Conservation (phyloP, 495 filamentous ascomycete genomes). For the Xylaria sp. region DNA sequence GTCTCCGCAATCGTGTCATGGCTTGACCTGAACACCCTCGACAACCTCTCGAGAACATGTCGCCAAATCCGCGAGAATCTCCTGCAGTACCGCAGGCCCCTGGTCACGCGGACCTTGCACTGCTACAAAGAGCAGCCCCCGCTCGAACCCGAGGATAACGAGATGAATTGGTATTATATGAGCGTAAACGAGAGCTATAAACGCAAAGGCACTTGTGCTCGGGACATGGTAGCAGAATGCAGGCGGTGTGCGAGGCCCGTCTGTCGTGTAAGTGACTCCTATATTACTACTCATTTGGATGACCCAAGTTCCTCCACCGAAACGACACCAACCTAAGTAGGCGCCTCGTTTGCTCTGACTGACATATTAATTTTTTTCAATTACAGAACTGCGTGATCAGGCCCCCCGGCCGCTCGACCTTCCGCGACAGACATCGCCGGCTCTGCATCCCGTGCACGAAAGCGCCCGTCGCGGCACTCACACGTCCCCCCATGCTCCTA, state of each 20-base stretch:
- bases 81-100: slow-evolving; percentile 73
- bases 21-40: slow-evolving; percentile 85
- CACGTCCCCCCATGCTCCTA: slow-evolving; percentile 40
- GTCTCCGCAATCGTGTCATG: slow-evolving; percentile 73
- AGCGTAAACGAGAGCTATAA: slow-evolving; percentile 49
- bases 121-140: slow-evolving; percentile 73
- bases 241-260: slow-evolving; percentile 76
- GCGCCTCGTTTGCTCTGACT: not conserved
- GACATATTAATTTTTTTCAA: not conserved
- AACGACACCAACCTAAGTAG: not conserved
- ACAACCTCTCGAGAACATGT: slow-evolving; percentile 80
- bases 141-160: slow-evolving; percentile 55
- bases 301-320: not conserved
- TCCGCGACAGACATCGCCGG: slow-evolving; percentile 75
- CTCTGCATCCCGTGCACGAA: slow-evolving; percentile 76
- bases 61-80: slow-evolving; percentile 78
- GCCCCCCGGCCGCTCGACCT: slow-evolving; percentile 64
- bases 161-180: slow-evolving; percentile 60
- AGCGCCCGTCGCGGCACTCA: slow-evolving; percentile 63
- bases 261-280: slow-evolving; percentile 68
- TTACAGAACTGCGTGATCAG: slow-evolving; percentile 84
- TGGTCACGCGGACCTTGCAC: slow-evolving; percentile 75
- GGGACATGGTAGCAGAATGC: slow-evolving; percentile 85
- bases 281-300: not conserved
- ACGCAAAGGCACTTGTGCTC: slow-evolving; percentile 78